Percentiles rank a stretch among this genome's conserved stretches.
These are phyloP conservation scores for Wickerhamomyces chaumierensis DNA, from an alignment of 805 yeast species.

Conservation along the genomic window DNA sequence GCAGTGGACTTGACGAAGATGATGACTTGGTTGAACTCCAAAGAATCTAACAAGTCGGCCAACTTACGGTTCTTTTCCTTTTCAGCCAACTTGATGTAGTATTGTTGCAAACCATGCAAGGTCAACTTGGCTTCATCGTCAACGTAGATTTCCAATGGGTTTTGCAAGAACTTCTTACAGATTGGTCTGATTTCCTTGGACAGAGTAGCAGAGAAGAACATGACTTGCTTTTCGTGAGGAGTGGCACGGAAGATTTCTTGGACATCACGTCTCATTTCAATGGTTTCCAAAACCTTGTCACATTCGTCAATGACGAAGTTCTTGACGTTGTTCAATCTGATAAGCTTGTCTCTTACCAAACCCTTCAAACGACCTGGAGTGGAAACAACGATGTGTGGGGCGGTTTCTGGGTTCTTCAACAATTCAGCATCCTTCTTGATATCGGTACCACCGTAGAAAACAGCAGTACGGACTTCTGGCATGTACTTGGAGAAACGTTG, in stretches of 20 bases:
- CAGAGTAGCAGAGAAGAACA: conserved; percentile 98
- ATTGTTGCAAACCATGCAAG: conserved; percentile 96
- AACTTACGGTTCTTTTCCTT: conserved; percentile 87
- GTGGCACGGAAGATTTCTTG: conserved; percentile 97
- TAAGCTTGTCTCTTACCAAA: conserved; percentile 79
- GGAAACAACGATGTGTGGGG: conserved; percentile 95
- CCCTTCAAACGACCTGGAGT: conserved; percentile 98
- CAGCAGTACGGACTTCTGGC: conserved; percentile 96
- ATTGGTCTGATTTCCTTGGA: conserved; percentile 91
- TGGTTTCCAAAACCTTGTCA: conserved; percentile 88
- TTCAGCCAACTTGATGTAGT: conserved; percentile 81
- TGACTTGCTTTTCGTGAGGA: conserved; percentile 96
- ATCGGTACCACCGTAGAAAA: conserved; percentile 93
- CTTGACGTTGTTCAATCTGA: conserved; percentile 82
- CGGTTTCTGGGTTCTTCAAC: conserved; percentile 82
- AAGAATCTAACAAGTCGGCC: conserved; percentile 82
- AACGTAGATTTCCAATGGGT: conserved; percentile 92
- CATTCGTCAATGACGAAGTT: conserved; percentile 96
- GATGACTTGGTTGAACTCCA: conserved; percentile 96
- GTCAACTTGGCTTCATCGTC: conserved; percentile 97
- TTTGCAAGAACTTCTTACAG: conserved; percentile 96
- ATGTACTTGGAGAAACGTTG: conserved; percentile 95
- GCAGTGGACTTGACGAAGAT: conserved; percentile 86
- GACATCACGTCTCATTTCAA: conserved; percentile 96
- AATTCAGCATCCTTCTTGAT: conserved; percentile 77